A percentile compares a stretch with the other conserved stretches of the same genome.
These are phyloP conservation scores for Saturnispora dispora DNA, from an alignment of 805 yeast species.

Conservation along the genomic window DNA sequence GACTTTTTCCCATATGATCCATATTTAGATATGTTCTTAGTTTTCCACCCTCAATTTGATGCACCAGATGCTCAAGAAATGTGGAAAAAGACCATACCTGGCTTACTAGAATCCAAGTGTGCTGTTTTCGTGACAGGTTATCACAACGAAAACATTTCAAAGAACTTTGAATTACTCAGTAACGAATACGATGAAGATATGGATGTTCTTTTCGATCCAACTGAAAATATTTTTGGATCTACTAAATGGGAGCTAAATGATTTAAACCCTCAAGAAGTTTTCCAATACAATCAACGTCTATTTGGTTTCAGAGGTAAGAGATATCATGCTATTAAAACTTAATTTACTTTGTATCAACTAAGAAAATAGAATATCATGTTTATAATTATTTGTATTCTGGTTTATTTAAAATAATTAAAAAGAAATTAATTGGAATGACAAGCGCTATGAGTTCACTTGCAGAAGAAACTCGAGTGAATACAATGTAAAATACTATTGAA, in stretches of 20 bases:
- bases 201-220: constrained; percentile 71
- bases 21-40: constrained; percentile 82
- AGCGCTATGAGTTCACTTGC: too few relatives aligned
- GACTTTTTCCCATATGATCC: constrained; percentile 98
- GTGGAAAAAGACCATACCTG: constrained; percentile 83
- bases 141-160: constrained; percentile 59
- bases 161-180: constrained; percentile 66
- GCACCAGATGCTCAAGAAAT: constrained; percentile 69
- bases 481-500: too few relatives aligned
- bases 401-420: neutral
- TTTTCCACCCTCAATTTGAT: constrained; percentile 92
- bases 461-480: too few relatives aligned
- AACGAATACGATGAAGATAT: constrained; percentile 62
- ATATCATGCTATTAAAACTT: constrained; percentile 64
- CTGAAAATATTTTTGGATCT: constrained; percentile 66
- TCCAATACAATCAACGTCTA: constrained; percentile 81
- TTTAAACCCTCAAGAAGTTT: constrained; percentile 83
- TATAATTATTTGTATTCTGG: constrained; percentile 1
- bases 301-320: constrained; percentile 95
- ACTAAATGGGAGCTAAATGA: constrained; percentile 95
- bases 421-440: too few relatives aligned
- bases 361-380: constrained; percentile 8
- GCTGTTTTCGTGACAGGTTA: constrained; percentile 86
- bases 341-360: neutral
- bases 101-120: constrained; percentile 86